These are phyloP conservation scores for Fistulifera solaris DNA, from an alignment of 108 stramenopile genomes.

Conservation along the genomic window DNA sequence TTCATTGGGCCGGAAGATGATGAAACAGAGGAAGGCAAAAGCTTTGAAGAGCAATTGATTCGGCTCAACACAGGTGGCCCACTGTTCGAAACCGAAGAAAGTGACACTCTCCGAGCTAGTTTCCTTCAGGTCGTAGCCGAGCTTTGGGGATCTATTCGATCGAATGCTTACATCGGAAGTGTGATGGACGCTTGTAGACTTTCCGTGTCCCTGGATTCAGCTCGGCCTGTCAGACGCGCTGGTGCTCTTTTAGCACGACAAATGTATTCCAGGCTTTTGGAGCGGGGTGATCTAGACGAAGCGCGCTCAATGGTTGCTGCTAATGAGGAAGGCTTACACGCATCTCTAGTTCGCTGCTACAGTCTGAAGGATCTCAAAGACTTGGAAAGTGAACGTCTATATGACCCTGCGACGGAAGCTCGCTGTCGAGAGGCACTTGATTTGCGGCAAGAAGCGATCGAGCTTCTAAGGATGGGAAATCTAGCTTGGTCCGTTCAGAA, in stretches of 20 bases:
- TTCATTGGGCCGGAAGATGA: constrained; percentile 24
- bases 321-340: constrained; percentile 36
- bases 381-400: constrained; percentile 9
- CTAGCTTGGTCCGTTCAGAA: no score
- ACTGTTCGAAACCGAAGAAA: constrained; percentile 58
- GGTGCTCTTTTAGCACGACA: constrained; percentile 58
- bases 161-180: no score
- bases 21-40: constrained; percentile 14
- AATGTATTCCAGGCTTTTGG: constrained; percentile 42
- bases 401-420: constrained; percentile 44
- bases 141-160: constrained; percentile 9
- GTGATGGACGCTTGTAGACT: no score
- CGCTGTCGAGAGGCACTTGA: constrained; percentile 63
- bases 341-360: constrained; percentile 15
- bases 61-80: constrained; percentile 73
- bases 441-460: constrained; percentile 21
- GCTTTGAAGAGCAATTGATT: constrained; percentile 28
- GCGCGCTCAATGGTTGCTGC: constrained; percentile 3
- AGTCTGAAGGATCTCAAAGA: background rate
- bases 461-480: no score
- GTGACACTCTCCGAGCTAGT: constrained; percentile 51
- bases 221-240: constrained; percentile 46
- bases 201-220: constrained; percentile 27
- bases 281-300: constrained; percentile 18
- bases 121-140: constrained; percentile 51